These are phyloP conservation scores for Salix viminalis DNA, from an alignment of 345 rosid species.

Conservation along the genomic window DNA sequence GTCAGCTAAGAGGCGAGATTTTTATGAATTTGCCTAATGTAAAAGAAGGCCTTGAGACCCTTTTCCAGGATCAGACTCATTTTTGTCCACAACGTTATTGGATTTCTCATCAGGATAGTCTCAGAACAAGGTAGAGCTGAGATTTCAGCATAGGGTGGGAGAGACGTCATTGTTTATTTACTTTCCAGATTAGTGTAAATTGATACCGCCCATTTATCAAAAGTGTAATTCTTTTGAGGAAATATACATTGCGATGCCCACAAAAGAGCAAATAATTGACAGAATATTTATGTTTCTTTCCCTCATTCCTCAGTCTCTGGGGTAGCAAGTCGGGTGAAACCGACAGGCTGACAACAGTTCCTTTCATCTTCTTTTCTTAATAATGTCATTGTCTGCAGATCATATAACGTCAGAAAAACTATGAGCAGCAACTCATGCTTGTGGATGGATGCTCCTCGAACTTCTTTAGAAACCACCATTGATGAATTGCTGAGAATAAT, in stretches of 20 bases:
- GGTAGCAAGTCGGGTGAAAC: not conserved
- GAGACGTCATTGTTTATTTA: not conserved
- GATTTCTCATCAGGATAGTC: not conserved
- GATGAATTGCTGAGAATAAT: not conserved
- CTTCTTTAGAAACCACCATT: not conserved
- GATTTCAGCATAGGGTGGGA: conserved; percentile 2
- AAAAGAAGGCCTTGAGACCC: conserved; percentile 59
- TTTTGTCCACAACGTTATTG: conserved; percentile 9
- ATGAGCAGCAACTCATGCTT: not conserved
- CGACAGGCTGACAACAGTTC: not conserved
- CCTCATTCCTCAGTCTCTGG: not conserved
- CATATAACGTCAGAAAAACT: not conserved
- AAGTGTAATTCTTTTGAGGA: not conserved
- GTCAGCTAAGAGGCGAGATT: conserved; percentile 84
- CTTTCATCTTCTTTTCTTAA: not conserved
- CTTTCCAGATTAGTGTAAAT: not conserved
- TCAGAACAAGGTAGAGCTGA: not conserved
- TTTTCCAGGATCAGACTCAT: not conserved
- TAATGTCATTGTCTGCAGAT: not conserved
- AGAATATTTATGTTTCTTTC: not conserved
- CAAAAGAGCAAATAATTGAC: not conserved
- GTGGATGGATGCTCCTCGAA: not conserved
- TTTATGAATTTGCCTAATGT: conserved; percentile 77
- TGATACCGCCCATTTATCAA: conserved; percentile 3
- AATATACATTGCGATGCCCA: not conserved